These are phyloP conservation scores for Warburgia ugandensis DNA, from an alignment of 164 flowering plant species.

Conservation along the genomic window DNA sequence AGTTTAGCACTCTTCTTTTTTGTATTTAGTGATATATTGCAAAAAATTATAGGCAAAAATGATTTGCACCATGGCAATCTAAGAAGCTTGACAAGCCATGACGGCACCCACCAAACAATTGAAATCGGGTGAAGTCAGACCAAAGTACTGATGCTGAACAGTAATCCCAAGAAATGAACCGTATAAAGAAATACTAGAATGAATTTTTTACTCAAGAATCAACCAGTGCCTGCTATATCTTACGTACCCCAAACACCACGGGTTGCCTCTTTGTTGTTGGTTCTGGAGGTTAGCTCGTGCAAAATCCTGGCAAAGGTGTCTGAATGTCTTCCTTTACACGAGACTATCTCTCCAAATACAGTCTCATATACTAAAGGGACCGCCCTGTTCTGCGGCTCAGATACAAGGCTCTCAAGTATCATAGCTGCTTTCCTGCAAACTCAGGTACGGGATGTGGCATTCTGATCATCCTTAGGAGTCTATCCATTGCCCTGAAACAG, in stretches of 20 bases:
- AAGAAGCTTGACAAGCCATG: too few species aligned
- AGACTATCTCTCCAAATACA: slow-evolving; percentile 85
- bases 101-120: too few species aligned
- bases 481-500: slow-evolving; percentile 73
- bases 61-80: too few species aligned
- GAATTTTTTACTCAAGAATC: too few species aligned
- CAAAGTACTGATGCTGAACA: too few species aligned
- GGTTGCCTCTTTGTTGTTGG: slow-evolving; percentile 62
- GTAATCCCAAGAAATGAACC: too few species aligned
- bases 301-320: slow-evolving; percentile 91
- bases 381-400: slow-evolving; percentile 85
- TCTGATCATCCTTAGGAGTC: slow-evolving; percentile 71
- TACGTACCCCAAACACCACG: slow-evolving; percentile 94
- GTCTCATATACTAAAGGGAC: slow-evolving; percentile 72
- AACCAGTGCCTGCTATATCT: too few species aligned
- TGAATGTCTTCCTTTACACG: slow-evolving; percentile 64
- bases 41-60: too few species aligned
- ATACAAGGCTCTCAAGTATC: slow-evolving; percentile 78
- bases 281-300: slow-evolving; percentile 78
- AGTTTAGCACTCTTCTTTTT: too few species aligned
- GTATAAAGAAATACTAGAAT: too few species aligned
- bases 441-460: slow-evolving; percentile 88
- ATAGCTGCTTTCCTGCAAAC: slow-evolving; percentile 85
- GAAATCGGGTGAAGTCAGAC: too few species aligned
- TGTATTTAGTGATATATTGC: too few species aligned